These are phyloP conservation scores for Pyronema omphalodes DNA, from an alignment of 495 filamentous ascomycete genomes.

Conservation along the genomic window DNA sequence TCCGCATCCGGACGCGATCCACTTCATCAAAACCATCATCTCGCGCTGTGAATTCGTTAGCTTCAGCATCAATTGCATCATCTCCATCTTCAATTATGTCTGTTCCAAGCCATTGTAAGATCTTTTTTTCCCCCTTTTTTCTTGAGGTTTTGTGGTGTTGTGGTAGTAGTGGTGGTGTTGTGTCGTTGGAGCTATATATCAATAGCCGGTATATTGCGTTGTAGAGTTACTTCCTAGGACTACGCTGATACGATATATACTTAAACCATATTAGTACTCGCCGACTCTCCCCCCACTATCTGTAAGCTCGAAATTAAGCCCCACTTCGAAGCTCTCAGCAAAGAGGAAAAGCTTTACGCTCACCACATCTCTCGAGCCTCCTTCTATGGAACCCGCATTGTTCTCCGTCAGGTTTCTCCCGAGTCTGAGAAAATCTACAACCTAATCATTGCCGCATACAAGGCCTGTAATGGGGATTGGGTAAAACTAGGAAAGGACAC, in stretches of 20 bases:
- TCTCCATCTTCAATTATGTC: not conserved
- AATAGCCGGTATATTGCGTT: not conserved
- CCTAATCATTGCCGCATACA: slow-evolving; percentile 66
- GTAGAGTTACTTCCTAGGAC: not conserved
- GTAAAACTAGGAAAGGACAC: slow-evolving; percentile 47
- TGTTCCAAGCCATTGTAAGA: not conserved
- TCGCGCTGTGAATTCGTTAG: not conserved
- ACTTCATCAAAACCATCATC: not conserved
- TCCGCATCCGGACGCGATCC: not conserved
- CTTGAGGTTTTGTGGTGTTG: too few relatives aligned
- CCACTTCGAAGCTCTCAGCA: slow-evolving; percentile 68
- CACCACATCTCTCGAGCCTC: slow-evolving; percentile 74
- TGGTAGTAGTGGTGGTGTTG: too few relatives aligned
- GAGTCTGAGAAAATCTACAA: slow-evolving; percentile 86
- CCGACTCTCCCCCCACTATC: slow-evolving; percentile 73
- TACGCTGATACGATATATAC: not conserved
- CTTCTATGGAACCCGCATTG: slow-evolving; percentile 67
- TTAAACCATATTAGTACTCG: slow-evolving; percentile 30
- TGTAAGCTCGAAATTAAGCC: slow-evolving; percentile 72
- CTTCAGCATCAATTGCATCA: not conserved
- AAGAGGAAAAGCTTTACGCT: slow-evolving; percentile 70
- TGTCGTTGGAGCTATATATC: too few relatives aligned
- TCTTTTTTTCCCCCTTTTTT: not conserved
- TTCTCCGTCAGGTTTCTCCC: slow-evolving; percentile 71
- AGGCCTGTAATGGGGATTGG: slow-evolving; percentile 62